Evolutionary conservation across 371 early-diverging fungal genomes (phyloP), one percentile per base, ranked within the genome.

Genomic region (Cokeromyces recurvatus): DNA sequence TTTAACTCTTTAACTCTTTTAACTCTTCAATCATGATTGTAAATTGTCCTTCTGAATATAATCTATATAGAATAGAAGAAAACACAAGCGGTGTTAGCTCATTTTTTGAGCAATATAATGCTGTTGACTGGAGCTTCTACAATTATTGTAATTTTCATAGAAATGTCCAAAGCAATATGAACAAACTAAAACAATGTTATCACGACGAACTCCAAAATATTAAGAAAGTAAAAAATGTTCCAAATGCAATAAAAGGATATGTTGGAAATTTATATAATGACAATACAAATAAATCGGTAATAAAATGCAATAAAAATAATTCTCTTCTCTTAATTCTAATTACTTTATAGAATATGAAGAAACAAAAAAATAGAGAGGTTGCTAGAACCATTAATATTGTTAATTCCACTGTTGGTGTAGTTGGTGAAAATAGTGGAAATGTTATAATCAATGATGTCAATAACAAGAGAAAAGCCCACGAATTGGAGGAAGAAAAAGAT

Each of bases 51-150:
- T 36, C 16, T 36, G 36, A 36, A 36, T 29, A 29, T 11, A 29
- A 29, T 5, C 29, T 29, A 29, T 29, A 29, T 29, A 29, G 29
- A 29, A 29, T 29, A 29, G 29, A 29, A 29, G 29, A 29, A 29
- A n/a, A 36, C 36, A 36, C 36, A 36, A 36, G 36, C 15, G 36
- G 36, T 36, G 36, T 36, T 36, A 36, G 36, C 36, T 36, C 36
- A 36, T 36, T 36, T 36, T 36, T 36, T n/a, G n/a, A 36, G 36
- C 36, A 36, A 36, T 36, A 36, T 36, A n/a, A 36, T 36, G 36
- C 36, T 36, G 36, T 36, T 36, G 36, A 36, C 16, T 36, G 36
- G 36, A 36, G 36, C 36, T 36, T 36, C 36, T 36, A 36, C 36
- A 36, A 36, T 36, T 36, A 36, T 36, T 36, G 36, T 36, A 36